A percentile compares a stretch with the other conserved stretches of the same genome.
Conservation (phyloP, 2,329 filamentous ascomycete genomes). For the Alternaria sp. region DNA sequence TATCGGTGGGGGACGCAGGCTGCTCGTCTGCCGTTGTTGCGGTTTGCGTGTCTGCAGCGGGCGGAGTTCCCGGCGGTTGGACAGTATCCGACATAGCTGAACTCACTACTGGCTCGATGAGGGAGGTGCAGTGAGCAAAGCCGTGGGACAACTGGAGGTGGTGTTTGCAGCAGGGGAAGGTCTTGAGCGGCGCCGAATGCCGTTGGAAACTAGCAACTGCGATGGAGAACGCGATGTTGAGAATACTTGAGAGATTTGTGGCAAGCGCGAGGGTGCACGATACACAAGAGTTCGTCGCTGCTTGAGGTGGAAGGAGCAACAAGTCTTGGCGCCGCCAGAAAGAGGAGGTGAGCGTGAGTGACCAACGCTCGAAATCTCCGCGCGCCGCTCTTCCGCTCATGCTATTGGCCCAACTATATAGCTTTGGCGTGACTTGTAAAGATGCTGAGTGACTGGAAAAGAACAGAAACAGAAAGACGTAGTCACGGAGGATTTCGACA, state of each 20-base stretch:
- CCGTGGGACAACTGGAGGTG: not conserved
- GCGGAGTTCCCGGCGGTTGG: not conserved
- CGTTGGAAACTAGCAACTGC: conserved; percentile 4
- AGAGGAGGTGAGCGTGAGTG: conserved; percentile 14
- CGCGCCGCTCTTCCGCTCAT: not conserved
- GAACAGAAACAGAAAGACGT: not conserved
- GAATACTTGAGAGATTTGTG: not conserved
- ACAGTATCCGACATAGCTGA: not conserved
- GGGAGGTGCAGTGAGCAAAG: not conserved
- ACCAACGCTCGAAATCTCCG: not conserved
- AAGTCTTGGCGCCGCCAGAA: conserved; percentile 1
- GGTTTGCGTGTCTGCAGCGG: not conserved
- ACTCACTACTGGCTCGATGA: not conserved
- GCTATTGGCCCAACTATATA: not conserved
- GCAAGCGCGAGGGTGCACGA: not conserved
- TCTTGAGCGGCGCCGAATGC: conserved; percentile 6
- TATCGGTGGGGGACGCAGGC: not conserved
- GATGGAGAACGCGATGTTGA: not conserved
- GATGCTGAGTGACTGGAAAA: not conserved
- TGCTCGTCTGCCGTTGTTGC: not conserved
- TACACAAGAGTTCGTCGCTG: not conserved
- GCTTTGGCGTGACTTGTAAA: not conserved
- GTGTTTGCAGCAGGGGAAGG: conserved; percentile 2
- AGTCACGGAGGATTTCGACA: not conserved
- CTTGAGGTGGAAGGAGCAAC: conserved; percentile 10